Percentiles rank a stretch among this genome's conserved stretches.
These are phyloP conservation scores for Pleoardoris graminearum DNA, from an alignment of 2,329 filamentous ascomycete species.

Conservation along the genomic window DNA sequence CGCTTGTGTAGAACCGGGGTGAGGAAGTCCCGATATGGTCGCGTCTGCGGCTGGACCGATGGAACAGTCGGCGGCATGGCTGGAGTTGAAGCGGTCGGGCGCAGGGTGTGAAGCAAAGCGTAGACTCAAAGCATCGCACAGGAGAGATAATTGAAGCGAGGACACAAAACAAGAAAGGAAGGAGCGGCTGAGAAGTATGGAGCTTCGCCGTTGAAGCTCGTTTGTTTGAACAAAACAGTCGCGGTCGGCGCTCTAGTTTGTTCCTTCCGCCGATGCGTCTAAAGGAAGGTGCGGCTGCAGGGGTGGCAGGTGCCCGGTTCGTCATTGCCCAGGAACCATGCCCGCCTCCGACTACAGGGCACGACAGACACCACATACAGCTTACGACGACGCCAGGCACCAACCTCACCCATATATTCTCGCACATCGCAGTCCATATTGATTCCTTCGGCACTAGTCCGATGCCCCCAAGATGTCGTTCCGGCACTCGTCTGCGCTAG, in stretches of 20 bases:
- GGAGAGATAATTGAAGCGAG: not conserved
- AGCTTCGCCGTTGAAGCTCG: not conserved
- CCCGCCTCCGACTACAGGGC: constrained; percentile 31
- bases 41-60: constrained; percentile 44
- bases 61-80: constrained; percentile 28
- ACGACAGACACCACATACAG: constrained; percentile 14
- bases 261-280: constrained; percentile 18
- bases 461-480: constrained; percentile 73
- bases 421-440: not conserved
- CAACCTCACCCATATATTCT: constrained; percentile 11
- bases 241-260: constrained; percentile 21
- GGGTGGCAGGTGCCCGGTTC: constrained; percentile 26
- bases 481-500: constrained; percentile 80
- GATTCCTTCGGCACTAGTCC: not conserved
- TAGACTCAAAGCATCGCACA: not conserved
- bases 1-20: constrained; percentile 85
- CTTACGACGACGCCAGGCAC: constrained; percentile 11
- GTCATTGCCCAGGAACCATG: constrained; percentile 31
- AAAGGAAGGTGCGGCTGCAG: constrained; percentile 15
- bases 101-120: constrained; percentile 14
- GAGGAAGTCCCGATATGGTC: constrained; percentile 85
- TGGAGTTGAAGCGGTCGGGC: constrained; percentile 2
- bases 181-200: not conserved
- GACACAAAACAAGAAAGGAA: not conserved
- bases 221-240: constrained; percentile 32